Base-by-base conservation (phyloP, 2,329 filamentous ascomycete species). In the Coniella vitis region DNA sequence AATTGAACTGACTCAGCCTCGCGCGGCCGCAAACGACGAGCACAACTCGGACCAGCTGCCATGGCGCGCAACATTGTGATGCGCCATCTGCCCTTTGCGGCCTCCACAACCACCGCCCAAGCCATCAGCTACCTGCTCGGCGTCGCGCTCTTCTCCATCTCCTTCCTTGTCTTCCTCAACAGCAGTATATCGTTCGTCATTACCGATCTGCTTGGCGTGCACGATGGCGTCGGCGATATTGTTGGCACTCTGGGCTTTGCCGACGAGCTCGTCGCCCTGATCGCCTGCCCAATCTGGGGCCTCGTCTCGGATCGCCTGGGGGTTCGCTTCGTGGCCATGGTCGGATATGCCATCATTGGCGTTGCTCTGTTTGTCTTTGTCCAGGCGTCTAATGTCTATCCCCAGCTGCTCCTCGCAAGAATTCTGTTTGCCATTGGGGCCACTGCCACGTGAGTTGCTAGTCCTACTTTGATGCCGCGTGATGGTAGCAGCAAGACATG, bases 401-500 rank as follows among this genome's bases (percentile, higher is more conserved):
- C 93, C 9, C 84, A 95, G 64, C 72, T 98, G 57, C 71, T 97
- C 47, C 70, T 96, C 37, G 90, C 87, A 47, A 78, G 93, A 56
- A 72, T 97, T 44, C 72, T 94, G 48, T 98, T 98, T 67, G 93
- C 90, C 56, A 59, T 96, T 16, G 93, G 93, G 20, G 93, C 87
- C 17, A 90, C 90, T n/a, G 93, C 91, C 19, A 83, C 87, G 75
- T 90, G 62, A 69, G 76, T 48, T 29, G 25, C 10, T 29, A 29
- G 5, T 29, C 5, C 25, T 10, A 29, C 25, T 29, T 13, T 3
- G 25, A 21, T n/a, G 12, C 41, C 4, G 3, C 19, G 14, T 36
- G 12, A n/a, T 14, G 4, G n/a, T 7, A 3, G n/a, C 9, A n/a
- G 2, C 12, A 9, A 20, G 14, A n/a, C 29, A 17, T 14, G 10